Evolutionary conservation across 2,329 filamentous ascomycete species (phyloP).

Genomic region (Xylariaceae sp.): DNA sequence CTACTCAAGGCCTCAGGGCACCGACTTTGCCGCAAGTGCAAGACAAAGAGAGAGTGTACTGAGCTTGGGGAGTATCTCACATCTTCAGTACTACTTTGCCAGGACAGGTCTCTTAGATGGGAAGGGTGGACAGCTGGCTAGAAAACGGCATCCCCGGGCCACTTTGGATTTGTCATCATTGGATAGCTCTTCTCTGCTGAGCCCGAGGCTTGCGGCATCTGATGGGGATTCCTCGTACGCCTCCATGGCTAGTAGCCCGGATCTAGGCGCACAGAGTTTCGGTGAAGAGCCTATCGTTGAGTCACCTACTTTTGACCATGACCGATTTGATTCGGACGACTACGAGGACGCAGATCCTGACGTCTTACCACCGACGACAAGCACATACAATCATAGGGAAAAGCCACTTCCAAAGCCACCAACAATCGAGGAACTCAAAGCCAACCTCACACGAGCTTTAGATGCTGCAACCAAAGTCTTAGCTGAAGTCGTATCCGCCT

Average conservation of each 20-base stretch:
- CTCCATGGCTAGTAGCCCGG: slow-evolving; percentile 66
- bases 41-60: slow-evolving; percentile 92
- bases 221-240: slow-evolving; percentile 67
- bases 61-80: slow-evolving; percentile 94
- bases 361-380: slow-evolving; percentile 95
- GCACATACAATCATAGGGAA: slow-evolving; percentile 89
- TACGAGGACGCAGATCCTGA: slow-evolving; percentile 71
- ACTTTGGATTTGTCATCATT: slow-evolving; percentile 65
- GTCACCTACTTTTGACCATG: slow-evolving; percentile 54
- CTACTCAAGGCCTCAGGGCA: slow-evolving; percentile 86
- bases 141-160: slow-evolving; percentile 68
- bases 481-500: slow-evolving; percentile 59
- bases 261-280: slow-evolving; percentile 52
- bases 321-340: slow-evolving; percentile 62
- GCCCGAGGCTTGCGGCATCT: slow-evolving; percentile 50
- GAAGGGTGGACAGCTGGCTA: slow-evolving; percentile 85
- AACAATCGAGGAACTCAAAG: slow-evolving; percentile 78
- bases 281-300: slow-evolving; percentile 51
- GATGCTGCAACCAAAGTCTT: slow-evolving; percentile 62
- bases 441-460: slow-evolving; percentile 56
- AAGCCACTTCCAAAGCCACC: slow-evolving; percentile 85
- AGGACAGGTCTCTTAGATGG: slow-evolving; percentile 91
- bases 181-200: slow-evolving; percentile 51
- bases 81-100: slow-evolving; percentile 98
- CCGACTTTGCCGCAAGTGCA: slow-evolving; percentile 89